Evolutionary conservation across 805 yeast species (phyloP), one percentile per base, ranked within the genome.

Genomic region (Cyberlindnera saturnus): DNA sequence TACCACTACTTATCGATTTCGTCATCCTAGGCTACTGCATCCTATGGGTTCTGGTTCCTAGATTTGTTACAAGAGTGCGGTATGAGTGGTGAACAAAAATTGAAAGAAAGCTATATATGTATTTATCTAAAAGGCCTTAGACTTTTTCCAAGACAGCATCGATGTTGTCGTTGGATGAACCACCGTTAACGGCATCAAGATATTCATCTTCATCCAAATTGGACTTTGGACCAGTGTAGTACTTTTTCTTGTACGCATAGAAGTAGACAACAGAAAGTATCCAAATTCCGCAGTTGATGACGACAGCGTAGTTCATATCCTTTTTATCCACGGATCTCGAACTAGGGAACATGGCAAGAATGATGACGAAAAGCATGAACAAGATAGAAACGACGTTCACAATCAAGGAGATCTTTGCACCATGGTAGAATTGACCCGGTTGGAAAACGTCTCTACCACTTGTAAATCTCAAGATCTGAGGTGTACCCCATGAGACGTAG

Each of bases 231-330:
- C 89, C 89, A 32, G 67, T 62, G 66, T 73, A 82, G 54, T 68
- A 62, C 49, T 71, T 76, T 48, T 72, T 73, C 16, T 80, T 83
- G 51, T 72, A 72, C 3, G 67, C 57, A 39, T 61, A 68, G 63
- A 73, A 82, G 57, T 80, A 81, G 0, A 73, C 40, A 42, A 71
- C 55, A 1, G 84, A 67, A 20, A 81, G 66, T 4, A 76, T 46
- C 84, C 86, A 79, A n/a, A 77, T 71, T 33, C 81, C 82, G 17
- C 77, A 75, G 33, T 77, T 80, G 48, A 83, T 77, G 5, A 78
- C 86, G 52, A 74, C 73, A 1, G 89, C 79, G 57, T 83, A 85
- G 62, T 85, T 85, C 93, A 85, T 84, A 8, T 74, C 62, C 0
- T 63, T 61, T 40, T 66, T 67, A 14, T 53, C 53, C 3, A 59